phyloP scores from a whole-genome alignment of 768 basidiomycete genomes.

The Daedalea quercina region DNA sequence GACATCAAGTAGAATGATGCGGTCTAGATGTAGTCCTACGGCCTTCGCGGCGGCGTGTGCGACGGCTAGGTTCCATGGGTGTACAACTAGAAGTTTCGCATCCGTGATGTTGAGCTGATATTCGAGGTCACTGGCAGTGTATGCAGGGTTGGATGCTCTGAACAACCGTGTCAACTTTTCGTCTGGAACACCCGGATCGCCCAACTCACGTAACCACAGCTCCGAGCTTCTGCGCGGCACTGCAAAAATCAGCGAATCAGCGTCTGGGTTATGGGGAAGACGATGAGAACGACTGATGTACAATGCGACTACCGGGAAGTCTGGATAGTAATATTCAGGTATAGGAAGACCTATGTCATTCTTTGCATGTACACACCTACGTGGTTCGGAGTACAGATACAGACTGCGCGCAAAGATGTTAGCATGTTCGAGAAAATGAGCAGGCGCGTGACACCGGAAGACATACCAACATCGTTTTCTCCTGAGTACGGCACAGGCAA shows the following conservation, averaged over 20 bases:
- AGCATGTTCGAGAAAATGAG: background rate
- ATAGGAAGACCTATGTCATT: no score
- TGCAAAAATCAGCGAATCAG: background rate
- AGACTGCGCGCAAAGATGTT: constrained; percentile 11
- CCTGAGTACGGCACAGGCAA: constrained; percentile 23
- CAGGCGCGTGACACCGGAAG: no score
- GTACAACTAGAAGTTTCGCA: constrained; percentile 17
- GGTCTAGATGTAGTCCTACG: constrained; percentile 11
- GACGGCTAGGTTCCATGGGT: constrained; percentile 13
- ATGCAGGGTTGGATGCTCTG: constrained; percentile 24
- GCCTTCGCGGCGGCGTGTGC: constrained; percentile 14
- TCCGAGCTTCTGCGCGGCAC: constrained; percentile 48
- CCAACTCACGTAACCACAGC: constrained; percentile 46
- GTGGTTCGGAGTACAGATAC: constrained; percentile 19
- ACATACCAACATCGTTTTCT: constrained; percentile 34
- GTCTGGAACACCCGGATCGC: background rate
- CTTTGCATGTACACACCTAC: constrained; percentile 19
- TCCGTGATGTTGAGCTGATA: constrained; percentile 20
- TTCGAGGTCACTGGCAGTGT: constrained; percentile 19
- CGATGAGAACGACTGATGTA: background rate
- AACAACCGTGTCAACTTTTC: background rate
- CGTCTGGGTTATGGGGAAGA: background rate
- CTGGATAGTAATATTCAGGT: constrained; percentile 2
- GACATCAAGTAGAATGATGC: constrained; percentile 14
- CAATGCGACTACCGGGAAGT: constrained; percentile 11